Base-by-base conservation (phyloP, 352 stramenopile genomes). In the Vaucheria bursata region DNA sequence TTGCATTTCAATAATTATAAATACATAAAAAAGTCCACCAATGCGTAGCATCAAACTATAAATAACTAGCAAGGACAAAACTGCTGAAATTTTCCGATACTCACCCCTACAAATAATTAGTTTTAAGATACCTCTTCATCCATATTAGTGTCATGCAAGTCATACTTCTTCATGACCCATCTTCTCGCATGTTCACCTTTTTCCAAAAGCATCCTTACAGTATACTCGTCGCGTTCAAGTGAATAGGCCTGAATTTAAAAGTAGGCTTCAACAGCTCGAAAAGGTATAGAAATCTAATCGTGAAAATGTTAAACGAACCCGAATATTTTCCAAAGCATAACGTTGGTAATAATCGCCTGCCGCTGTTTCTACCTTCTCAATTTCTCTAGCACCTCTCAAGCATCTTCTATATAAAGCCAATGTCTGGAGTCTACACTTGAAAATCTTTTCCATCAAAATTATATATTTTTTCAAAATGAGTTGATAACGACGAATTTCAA, bases 141-240 rank as follows among this genome's bases (percentile, higher is more conserved):
- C 65, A 72, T 72, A 7, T 1, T 7, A 25, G 6, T 6, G 8
- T 72, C 65, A 72, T 72, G 65, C 8, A 72, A 7, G 31, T 35
- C 65, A 8, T 72, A 72, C 40, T 72, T 72, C 12, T 35, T 25
- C 65, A 72, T 38, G 1, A 72, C 32, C 12, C 31, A 72, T 32
- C 65, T 36, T 35, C 65, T 72, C 18, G 36, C 32, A 6, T 35
- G 36, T 8, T 72, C 65, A 1, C 65, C 65, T 40, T 72, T 72
- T 38, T 72, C 65, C 1, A 72, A 8, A 4, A 72, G 8, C 6
- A 25, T 3, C 2, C 65, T 36, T 1, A 72, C 40, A 1, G 12
- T 72, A 40, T 72, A 72, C 3, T 72, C 65, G 40, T 72, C 65
- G 29, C 65, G 8, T 38, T 72, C 65, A 36, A 72, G 65, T 8